Conservation (phyloP, 2,329 filamentous ascomycete species). For the Diaporthe batatas region DNA sequence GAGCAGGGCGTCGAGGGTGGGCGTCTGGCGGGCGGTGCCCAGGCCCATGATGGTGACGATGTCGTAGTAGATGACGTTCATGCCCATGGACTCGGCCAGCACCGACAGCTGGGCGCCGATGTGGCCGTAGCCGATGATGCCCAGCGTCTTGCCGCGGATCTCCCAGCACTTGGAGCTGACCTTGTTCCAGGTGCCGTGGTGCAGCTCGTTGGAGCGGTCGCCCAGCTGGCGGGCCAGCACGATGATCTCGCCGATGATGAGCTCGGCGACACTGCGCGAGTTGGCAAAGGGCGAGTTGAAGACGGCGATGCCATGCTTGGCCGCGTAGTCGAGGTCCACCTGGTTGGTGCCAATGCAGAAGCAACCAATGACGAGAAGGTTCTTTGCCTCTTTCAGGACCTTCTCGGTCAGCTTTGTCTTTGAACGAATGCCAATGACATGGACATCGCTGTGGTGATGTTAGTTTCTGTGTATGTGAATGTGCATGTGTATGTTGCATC, state of each 20-base stretch:
- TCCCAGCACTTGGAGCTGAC: slow-evolving; percentile 98
- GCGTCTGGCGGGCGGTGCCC: slow-evolving; percentile 87
- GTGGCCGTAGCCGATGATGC: slow-evolving; percentile 96
- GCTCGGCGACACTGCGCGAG: slow-evolving; percentile 94
- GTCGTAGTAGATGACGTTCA: slow-evolving; percentile 98
- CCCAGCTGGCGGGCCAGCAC: slow-evolving; percentile 89
- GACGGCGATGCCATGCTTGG: slow-evolving; percentile 89
- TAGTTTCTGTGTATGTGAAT: slow-evolving; percentile 34
- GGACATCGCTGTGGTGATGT: slow-evolving; percentile 77
- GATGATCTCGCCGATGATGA: slow-evolving; percentile 96
- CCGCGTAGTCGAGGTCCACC: slow-evolving; percentile 87
- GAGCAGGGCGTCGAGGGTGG: slow-evolving; percentile 81
- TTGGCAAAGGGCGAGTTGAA: slow-evolving; percentile 99
- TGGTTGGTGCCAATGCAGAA: slow-evolving; percentile 99
- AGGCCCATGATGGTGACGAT: slow-evolving; percentile 94
- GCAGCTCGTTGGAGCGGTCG: slow-evolving; percentile 94
- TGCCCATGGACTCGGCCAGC: slow-evolving; percentile 95
- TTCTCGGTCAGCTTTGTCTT: slow-evolving; percentile 94
- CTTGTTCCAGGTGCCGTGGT: slow-evolving; percentile 97
- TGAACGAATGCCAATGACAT: slow-evolving; percentile 97
- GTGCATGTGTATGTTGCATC: background rate
- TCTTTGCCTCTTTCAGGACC: slow-evolving; percentile 90
- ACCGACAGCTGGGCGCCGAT: slow-evolving; percentile 97
- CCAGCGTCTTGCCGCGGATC: slow-evolving; percentile 95
- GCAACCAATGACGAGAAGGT: slow-evolving; percentile 94